Conservation (phyloP, 208 protist species). For the Endotrypanum monterogeii region DNA sequence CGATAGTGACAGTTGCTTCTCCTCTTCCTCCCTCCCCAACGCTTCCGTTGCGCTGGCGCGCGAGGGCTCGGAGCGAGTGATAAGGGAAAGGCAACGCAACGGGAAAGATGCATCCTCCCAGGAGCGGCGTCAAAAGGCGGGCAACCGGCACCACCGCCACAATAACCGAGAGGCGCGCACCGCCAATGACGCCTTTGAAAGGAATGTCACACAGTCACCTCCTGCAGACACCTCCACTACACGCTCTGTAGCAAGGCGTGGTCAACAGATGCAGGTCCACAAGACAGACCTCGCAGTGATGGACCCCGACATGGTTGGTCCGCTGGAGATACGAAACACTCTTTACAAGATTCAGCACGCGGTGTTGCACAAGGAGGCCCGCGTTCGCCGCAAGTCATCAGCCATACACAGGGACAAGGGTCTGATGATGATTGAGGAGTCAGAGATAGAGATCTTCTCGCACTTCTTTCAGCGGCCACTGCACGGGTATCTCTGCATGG, state of each 20-base stretch:
- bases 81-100: not conserved
- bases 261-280: not conserved
- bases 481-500: slow-evolving; percentile 79
- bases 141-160: not conserved
- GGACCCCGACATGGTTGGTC: slow-evolving; percentile 43
- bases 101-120: not conserved
- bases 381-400: slow-evolving; percentile 35
- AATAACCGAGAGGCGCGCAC: not conserved
- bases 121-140: slow-evolving; percentile 2
- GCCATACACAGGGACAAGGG: slow-evolving; percentile 72
- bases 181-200: not conserved
- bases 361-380: slow-evolving; percentile 61
- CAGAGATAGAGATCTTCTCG: slow-evolving; percentile 82
- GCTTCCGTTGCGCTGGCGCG: slow-evolving; percentile 3
- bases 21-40: slow-evolving; percentile 4
- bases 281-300: slow-evolving; percentile 29
- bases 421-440: slow-evolving; percentile 80
- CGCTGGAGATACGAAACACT: slow-evolving; percentile 52
- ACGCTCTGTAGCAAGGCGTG: not conserved
- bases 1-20: slow-evolving; percentile 9
- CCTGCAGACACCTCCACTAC: not conserved
- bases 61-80: not conserved
- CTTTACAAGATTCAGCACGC: slow-evolving; percentile 72
- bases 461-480: slow-evolving; percentile 80
- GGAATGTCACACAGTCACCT: not conserved